phyloP scores from a whole-genome alignment of 2,329 filamentous ascomycete genomes.

The Colletotrichum sp. region DNA sequence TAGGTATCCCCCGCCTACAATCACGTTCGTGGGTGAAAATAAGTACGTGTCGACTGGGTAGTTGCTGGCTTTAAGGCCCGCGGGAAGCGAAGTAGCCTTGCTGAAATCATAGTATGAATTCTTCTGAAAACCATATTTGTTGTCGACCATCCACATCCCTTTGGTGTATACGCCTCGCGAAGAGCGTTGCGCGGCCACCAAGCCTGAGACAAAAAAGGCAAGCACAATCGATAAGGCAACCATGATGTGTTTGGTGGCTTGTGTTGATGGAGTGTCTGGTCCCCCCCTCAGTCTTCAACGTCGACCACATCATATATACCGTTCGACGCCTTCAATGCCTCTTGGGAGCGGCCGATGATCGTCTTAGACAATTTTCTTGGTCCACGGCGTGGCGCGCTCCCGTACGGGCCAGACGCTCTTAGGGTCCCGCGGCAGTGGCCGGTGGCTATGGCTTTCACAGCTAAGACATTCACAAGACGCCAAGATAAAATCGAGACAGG shows the following conservation, averaged over 20 bases:
- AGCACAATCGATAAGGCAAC: not conserved
- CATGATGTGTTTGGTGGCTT: not conserved
- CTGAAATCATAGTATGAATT: not conserved
- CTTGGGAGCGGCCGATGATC: not conserved
- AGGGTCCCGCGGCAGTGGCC: not conserved
- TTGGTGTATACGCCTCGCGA: not conserved
- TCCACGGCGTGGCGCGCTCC: not conserved
- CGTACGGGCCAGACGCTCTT: not conserved
- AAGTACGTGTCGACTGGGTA: constrained; percentile 21
- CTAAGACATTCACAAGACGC: not conserved
- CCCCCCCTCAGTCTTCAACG: not conserved
- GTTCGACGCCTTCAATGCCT: not conserved
- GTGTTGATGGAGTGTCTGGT: not conserved
- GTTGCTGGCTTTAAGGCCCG: constrained; percentile 24
- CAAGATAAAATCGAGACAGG: not conserved
- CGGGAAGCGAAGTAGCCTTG: constrained; percentile 14
- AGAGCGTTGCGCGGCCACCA: not conserved
- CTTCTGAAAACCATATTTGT: not conserved
- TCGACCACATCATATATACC: not conserved
- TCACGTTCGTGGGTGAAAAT: constrained; percentile 22
- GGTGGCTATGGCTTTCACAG: not conserved
- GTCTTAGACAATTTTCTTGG: not conserved
- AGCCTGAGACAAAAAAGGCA: not conserved
- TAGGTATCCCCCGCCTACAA: constrained; percentile 28
- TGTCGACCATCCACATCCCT: not conserved